These are phyloP conservation scores for Fragaria ananassa DNA, from an alignment of 306 rosid genomes.

Conservation along the genomic window DNA sequence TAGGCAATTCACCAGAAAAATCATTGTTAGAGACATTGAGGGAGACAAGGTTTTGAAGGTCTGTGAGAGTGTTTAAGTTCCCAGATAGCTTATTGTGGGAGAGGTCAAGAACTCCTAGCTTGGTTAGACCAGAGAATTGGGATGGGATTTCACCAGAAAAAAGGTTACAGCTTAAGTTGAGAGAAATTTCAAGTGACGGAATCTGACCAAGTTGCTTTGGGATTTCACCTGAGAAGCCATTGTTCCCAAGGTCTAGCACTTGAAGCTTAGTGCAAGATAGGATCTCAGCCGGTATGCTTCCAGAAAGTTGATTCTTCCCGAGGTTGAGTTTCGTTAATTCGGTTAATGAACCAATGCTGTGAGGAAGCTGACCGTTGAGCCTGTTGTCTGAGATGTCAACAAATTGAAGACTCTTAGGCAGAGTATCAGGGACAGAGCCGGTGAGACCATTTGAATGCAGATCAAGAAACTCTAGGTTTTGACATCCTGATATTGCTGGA, in stretches of 20 bases:
- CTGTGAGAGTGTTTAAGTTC: conserved; percentile 41
- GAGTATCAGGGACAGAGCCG: conserved; percentile 60
- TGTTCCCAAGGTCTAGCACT: conserved; percentile 69
- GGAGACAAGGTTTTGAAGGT: conserved; percentile 65
- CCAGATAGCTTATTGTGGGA: conserved; percentile 81
- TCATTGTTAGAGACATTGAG: conserved; percentile 75
- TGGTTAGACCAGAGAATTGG: conserved; percentile 57
- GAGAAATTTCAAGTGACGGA: conserved; percentile 76
- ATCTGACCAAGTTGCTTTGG: conserved; percentile 68
- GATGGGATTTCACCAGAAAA: conserved; percentile 78
- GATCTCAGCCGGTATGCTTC: conserved; percentile 71
- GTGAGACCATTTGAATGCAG: conserved; percentile 76
- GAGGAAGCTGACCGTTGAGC: conserved; percentile 57
- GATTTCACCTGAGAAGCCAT: conserved; percentile 72
- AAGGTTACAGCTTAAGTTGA: conserved; percentile 74
- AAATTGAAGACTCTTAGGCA: conserved; percentile 65
- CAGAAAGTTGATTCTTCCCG: conserved; percentile 62
- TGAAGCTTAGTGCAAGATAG: conserved; percentile 72
- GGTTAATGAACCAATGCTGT: conserved; percentile 47
- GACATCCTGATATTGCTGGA: conserved; percentile 55
- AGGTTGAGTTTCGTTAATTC: conserved; percentile 75
- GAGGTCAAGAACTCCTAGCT: conserved; percentile 71
- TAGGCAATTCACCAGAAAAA: conserved; percentile 69
- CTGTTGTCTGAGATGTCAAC: conserved; percentile 71
- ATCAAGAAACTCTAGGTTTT: conserved; percentile 71